A percentile compares a stretch with the other conserved stretches of the same genome.
Evolutionary conservation across 164 flowering plant species (phyloP).

Genomic region (Vitis vinifera): DNA sequence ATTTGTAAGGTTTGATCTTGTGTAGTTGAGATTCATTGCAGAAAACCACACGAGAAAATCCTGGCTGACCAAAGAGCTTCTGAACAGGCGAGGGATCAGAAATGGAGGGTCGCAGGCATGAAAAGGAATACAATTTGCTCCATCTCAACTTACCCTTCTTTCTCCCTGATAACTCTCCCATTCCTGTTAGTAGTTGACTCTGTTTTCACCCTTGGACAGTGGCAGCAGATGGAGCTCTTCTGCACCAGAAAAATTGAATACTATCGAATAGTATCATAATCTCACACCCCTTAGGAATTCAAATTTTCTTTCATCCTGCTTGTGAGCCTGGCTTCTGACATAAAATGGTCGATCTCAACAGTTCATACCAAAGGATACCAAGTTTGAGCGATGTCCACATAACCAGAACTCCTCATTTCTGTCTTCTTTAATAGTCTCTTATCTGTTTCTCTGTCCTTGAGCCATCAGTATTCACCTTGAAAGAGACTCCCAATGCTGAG

Average conservation of each 20-base stretch:
- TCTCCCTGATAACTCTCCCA: conserved; percentile 19
- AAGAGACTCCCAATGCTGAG: conserved; percentile 15
- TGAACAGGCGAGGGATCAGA: conserved; percentile 19
- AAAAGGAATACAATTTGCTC: conserved; percentile 59
- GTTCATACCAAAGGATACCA: neutral
- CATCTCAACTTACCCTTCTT: conserved; percentile 38
- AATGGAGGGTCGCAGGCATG: conserved; percentile 32
- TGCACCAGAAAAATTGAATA: no score
- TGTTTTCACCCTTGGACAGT: neutral
- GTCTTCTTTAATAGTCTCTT: neutral
- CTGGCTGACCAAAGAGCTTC: conserved; percentile 40
- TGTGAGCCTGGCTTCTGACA: neutral
- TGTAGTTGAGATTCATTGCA: conserved; percentile 56
- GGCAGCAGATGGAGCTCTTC: no score
- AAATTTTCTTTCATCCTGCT: neutral
- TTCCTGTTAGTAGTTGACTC: neutral
- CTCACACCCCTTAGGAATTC: neutral
- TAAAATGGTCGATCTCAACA: neutral
- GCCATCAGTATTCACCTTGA: no score
- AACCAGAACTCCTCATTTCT: neutral
- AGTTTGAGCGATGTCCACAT: no score
- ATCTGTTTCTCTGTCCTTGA: no score
- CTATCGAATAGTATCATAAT: no score
- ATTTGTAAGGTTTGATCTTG: conserved; percentile 34
- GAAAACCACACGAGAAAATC: conserved; percentile 54